Evolutionary conservation across 345 rosid species (phyloP), one percentile per base, ranked within the genome.

Genomic region (Populus davidiana): DNA sequence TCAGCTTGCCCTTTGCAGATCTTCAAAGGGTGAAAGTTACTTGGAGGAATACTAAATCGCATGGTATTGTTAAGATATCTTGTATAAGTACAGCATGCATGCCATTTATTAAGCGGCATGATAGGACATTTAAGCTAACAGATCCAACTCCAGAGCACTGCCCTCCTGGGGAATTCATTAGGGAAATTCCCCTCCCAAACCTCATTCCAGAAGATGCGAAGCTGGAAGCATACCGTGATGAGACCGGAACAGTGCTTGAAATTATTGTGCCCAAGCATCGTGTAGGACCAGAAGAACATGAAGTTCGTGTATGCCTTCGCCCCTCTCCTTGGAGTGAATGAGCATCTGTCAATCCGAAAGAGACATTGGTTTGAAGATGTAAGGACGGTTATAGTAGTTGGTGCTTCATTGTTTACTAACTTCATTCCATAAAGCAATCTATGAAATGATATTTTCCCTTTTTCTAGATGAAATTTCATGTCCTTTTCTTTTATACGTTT

Each of bases 111-210:
- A 88, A 87, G 85, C 86, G 94, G 80, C 90, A 84, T 67, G 91
- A 89, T 77, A 87, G 98, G 85, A 90, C 98, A 68, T 93, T 91
- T 81, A 93, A 91, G 90, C 91, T 91, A 85, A 88, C 97, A 27
- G 98, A 93, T 87, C 93, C 94, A 70, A 79, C 91, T 54, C 91
- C 98, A 17, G 98, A 93, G 89, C 97, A 93, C 81, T 93, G 97
- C 92, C 93, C 97, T 74, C 98, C 92, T 0, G 98, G 98, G 76
- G 97, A 91, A 73, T 93, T 93, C 66, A 81, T 92, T 27, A 83
- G 98, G 36, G 94, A 89, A 75, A 89, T 93, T 69, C 87, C 91
- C 80, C 87, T 93, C 29, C 92, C 92, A 0, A 90, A 87, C 81
- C 90, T 91, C 72, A 93, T 93, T 76, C 97, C 96, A 33, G 98